Evolutionary conservation across 129 eudicot genomes (phyloP), one percentile per base, ranked within the genome.

Genomic region (Calendula officinalis): DNA sequence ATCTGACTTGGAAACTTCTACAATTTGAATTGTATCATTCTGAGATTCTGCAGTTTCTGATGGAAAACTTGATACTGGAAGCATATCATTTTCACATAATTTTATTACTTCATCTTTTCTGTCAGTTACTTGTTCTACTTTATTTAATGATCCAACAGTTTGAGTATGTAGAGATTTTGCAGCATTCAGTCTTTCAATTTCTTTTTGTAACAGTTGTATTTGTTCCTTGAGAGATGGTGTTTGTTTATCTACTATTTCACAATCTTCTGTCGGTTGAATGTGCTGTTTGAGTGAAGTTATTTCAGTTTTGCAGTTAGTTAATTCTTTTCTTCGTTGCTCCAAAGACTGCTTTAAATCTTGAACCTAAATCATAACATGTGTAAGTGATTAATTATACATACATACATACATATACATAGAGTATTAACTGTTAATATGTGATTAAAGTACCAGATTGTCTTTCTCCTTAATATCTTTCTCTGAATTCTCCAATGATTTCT

Each of bases 381-480:
- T 10, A 51, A 74, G 34, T 60, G 62, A 27, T 75, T 34, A 2
- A 22, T 22, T 22, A 22, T 22, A 22, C 2, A 22, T 1, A 22
- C 32, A 61, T 22, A 62, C 22, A 71, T 47, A 14, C 11, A 45
- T 15, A 60, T 14, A 60, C 67, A 51, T 8, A 67, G n/a, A 16
- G 47, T 60, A 81, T n/a, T 22, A 22, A 22, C 30, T 32, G 30
- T 49, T 56, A n/a, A 41, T 49, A 55, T 13, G 41, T 52, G 57
- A 66, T 8, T 34, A 5, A 43, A 68, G 59, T 82, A 87, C 97
- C 81, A 70, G 74, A 71, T 75, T 75, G 12, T 85, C 96, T 69
- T 85, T 92, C 57, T 88, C 98, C 84, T 88, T 88, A 7, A 85
- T 73, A 74, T 83, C 94, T 67, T 73, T 92, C 63, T 88, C 95